Base-by-base conservation (phyloP, 75 land plant species). In the Picea sitchensis region DNA sequence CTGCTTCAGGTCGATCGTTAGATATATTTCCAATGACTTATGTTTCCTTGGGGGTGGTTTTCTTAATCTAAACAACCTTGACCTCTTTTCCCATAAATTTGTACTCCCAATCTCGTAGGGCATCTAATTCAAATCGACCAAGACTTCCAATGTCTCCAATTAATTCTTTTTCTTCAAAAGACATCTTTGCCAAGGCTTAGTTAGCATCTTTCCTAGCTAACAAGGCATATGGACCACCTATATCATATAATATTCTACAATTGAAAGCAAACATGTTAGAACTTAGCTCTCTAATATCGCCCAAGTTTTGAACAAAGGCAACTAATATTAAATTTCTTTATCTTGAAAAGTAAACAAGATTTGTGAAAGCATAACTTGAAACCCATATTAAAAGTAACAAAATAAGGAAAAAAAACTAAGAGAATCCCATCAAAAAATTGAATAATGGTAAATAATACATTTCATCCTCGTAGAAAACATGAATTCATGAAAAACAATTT, bases 131-230 rank as follows among this genome's bases (percentile, higher is more conserved):
- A 20, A 88, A 94, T 0, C 94, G 81, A 26, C 92, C 96, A 31
- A 95, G 89, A n/a, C 96, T 94, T 57, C 93, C 88, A 12, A 88
- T 74, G 62, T 95, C 91, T 0, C 94, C 91, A 59, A 87, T 93
- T 21, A 95, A 79, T 83, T 95, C 98, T 61, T 91, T 82, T 2
- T 88, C 92, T 79, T 95, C 98, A 78, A 95, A 94, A 0, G 98
- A 95, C 96, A 95, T 95, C 81, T 95, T 95, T 63, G 94, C 98
- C 63, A 95, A 85, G 58, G 96, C 98, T 78, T 92, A 76, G 85
- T 96, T 95, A 31, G 96, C 96, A 80, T 95, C 98, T 75, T 86
- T 91, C 20, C 96, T 94, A 63, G 94, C 92, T 75, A 95, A 95
- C 38, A 92, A 78, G 4, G 90, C 92, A 82, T 95, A 95, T 12